A percentile compares a stretch with the other conserved stretches of the same genome.
phyloP scores from a whole-genome alignment of 225 moss, liverwort and hornwort genomes.

The Neckera pumila region DNA sequence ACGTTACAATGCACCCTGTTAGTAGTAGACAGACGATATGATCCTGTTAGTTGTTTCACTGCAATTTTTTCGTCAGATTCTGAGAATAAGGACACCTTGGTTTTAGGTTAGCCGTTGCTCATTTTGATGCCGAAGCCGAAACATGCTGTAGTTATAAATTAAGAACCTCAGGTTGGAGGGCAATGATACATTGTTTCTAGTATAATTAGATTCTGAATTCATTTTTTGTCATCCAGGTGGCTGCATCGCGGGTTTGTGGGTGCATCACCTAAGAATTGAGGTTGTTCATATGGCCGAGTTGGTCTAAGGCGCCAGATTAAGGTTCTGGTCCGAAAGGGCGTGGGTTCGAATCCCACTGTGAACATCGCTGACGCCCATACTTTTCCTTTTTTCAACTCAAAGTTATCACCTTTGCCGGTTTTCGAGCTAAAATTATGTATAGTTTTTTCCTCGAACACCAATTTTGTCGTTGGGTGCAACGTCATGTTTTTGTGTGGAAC shows the following conservation, averaged over 20 bases:
- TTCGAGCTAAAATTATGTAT: neutral
- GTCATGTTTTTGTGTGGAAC: neutral
- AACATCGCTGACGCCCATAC: neutral
- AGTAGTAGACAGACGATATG: neutral
- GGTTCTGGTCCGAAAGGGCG: slow-evolving; percentile 62
- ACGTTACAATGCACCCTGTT: neutral
- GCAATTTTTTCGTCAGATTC: neutral
- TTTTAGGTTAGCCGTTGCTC: neutral
- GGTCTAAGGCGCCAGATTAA: slow-evolving; percentile 65
- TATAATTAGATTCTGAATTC: neutral
- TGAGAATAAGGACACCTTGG: neutral
- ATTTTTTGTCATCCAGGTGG: rapidly evolving
- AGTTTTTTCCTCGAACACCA: too few relatives aligned
- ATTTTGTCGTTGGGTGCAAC: neutral
- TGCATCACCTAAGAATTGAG: rapidly evolving
- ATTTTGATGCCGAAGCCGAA: too few relatives aligned
- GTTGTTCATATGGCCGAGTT: slow-evolving; percentile 61
- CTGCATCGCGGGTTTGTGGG: too few relatives aligned
- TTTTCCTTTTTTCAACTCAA: neutral
- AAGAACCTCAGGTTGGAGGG: rapidly evolving
- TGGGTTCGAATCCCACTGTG: slow-evolving; percentile 68
- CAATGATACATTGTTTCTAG: rapidly evolving
- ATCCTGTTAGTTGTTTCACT: neutral
- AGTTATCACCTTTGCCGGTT: neutral
- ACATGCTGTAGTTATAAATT: neutral